Percentiles rank a stretch among this genome's conserved stretches.
phyloP scores from a whole-genome alignment of 1,284 basidiomycete species.

The Cutaneotrichosporon arboriforme region DNA sequence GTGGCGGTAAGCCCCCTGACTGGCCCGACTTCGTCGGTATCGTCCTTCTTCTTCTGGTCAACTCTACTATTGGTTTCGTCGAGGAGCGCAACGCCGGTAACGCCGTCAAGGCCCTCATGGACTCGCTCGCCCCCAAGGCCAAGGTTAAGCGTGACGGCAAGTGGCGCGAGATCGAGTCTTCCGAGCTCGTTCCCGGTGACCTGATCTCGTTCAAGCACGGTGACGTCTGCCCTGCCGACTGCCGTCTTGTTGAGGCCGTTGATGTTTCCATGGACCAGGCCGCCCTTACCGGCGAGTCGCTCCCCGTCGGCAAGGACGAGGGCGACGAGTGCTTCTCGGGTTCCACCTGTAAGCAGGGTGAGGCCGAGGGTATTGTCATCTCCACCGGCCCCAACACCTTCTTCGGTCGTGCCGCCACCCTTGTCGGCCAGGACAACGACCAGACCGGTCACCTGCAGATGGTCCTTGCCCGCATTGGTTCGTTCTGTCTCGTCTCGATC shows the following conservation, averaged over 20 bases:
- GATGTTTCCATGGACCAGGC: conserved; percentile 97
- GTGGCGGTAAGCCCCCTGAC: conserved; percentile 74
- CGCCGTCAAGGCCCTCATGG: conserved; percentile 98
- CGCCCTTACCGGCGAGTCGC: conserved; percentile 90
- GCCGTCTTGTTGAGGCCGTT: conserved; percentile 88
- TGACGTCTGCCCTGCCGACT: conserved; percentile 92
- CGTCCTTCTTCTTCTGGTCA: conserved; percentile 82
- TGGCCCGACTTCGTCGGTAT: conserved; percentile 99
- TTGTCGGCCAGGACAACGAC: conserved; percentile 93
- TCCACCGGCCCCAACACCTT: conserved; percentile 93
- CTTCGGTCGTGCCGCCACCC: conserved; percentile 90
- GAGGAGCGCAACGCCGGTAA: conserved; percentile 96
- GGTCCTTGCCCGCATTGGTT: conserved; percentile 92
- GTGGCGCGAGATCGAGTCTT: conserved; percentile 84
- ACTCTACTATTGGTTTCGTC: conserved; percentile 96
- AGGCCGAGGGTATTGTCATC: conserved; percentile 94
- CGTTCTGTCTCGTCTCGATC: conserved; percentile 90
- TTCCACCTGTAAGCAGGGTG: conserved; percentile 95
- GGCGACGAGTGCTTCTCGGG: conserved; percentile 97
- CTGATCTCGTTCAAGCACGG: conserved; percentile 96
- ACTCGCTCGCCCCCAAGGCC: conserved; percentile 95
- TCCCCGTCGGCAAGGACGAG: conserved; percentile 81
- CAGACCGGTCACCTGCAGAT: conserved; percentile 96
- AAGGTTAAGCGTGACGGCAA: conserved; percentile 75
- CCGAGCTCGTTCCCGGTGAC: conserved; percentile 85